Conservation (phyloP, 2,329 filamentous ascomycete genomes). For the Akanthomyces lecanii region DNA sequence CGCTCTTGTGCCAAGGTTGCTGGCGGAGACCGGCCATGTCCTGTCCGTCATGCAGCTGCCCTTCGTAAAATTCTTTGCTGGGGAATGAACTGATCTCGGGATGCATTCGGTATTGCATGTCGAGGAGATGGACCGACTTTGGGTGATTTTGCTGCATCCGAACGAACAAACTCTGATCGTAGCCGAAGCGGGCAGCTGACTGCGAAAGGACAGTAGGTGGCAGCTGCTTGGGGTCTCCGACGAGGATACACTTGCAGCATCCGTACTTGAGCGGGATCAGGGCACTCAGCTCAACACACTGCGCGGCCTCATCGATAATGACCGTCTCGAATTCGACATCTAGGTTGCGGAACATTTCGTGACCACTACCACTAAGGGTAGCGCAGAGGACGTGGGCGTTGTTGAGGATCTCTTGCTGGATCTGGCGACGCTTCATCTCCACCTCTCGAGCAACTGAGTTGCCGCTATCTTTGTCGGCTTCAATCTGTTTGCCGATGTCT, state of each 20-base stretch:
- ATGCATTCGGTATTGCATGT: constrained; percentile 99
- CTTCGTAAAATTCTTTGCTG: constrained; percentile 87
- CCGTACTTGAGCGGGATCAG: constrained; percentile 97
- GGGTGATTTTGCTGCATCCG: constrained; percentile 95
- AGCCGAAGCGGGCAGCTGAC: constrained; percentile 86
- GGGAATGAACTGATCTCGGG: constrained; percentile 92
- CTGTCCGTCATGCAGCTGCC: constrained; percentile 75
- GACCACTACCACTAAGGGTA: constrained; percentile 90
- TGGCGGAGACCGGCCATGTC: constrained; percentile 73
- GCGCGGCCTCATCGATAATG: constrained; percentile 95
- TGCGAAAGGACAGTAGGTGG: constrained; percentile 94
- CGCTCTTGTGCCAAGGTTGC: constrained; percentile 80
- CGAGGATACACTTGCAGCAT: constrained; percentile 92
- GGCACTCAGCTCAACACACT: constrained; percentile 95
- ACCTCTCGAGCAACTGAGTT: constrained; percentile 77
- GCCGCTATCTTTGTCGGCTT: constrained; percentile 80
- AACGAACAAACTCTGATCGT: constrained; percentile 97
- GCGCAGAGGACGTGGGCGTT: constrained; percentile 90
- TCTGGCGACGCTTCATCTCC: constrained; percentile 76
- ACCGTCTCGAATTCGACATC: constrained; percentile 98
- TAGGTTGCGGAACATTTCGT: constrained; percentile 93
- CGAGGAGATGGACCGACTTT: constrained; percentile 85
- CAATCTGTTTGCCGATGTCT: constrained; percentile 73
- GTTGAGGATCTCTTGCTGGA: constrained; percentile 89
- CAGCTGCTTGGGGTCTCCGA: constrained; percentile 95